phyloP scores from a whole-genome alignment of 257 asterid species.

The Solanum okadae region DNA sequence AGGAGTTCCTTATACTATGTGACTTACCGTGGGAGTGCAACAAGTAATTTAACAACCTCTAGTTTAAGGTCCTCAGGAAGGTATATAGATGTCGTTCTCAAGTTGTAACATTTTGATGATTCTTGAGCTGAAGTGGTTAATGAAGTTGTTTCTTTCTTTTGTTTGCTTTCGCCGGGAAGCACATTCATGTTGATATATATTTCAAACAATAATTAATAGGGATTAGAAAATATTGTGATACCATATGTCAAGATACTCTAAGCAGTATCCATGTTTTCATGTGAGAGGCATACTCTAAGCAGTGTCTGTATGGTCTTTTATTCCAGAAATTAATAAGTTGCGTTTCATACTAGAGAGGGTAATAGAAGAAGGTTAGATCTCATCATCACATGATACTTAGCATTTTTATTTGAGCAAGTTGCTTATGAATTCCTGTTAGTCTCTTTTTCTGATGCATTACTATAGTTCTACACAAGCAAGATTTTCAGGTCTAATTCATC shows the following conservation, averaged over 20 bases:
- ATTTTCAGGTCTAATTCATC: background rate
- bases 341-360: background rate
- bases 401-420: background rate
- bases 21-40: background rate
- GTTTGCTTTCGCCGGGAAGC: background rate
- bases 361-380: background rate
- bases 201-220: background rate
- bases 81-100: background rate
- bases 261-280: background rate
- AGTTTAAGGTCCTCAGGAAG: background rate
- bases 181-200: background rate
- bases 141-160: background rate
- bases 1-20: background rate
- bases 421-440: background rate
- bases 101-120: background rate
- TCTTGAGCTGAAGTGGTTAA: background rate
- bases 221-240: background rate
- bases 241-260: background rate
- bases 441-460: background rate
- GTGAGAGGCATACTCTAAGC: background rate
- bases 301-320: background rate
- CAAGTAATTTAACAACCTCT: background rate
- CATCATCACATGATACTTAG: background rate
- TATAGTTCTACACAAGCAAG: background rate
- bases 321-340: background rate